Evolutionary conservation across 2,329 filamentous ascomycete species (phyloP).

Genomic region (Hymenoscyphus salicellus): DNA sequence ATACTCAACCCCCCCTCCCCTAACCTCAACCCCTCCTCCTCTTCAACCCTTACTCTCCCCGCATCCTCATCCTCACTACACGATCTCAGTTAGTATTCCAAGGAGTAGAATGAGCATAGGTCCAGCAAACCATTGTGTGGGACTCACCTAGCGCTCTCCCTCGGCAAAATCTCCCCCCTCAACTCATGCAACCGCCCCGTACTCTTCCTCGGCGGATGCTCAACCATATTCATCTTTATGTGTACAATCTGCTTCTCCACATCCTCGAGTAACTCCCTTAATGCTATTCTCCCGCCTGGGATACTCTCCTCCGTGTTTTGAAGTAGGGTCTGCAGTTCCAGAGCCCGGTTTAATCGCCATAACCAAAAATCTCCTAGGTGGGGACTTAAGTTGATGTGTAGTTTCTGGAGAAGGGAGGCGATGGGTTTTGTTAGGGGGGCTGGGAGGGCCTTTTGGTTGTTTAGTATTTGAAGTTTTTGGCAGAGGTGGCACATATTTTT

Average conservation of each 20-base stretch:
- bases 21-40: background rate
- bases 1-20: background rate
- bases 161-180: background rate
- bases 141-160: background rate
- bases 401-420: background rate
- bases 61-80: background rate
- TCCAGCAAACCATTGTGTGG: no score
- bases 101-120: no score
- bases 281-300: background rate
- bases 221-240: slow-evolving; percentile 3
- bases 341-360: background rate
- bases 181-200: background rate
- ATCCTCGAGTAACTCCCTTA: slow-evolving; percentile 2
- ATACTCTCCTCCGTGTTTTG: background rate
- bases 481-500: slow-evolving; percentile 9
- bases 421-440: background rate
- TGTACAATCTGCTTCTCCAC: background rate
- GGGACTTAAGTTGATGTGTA: background rate
- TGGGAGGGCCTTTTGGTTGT: background rate
- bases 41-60: background rate
- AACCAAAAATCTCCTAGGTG: slow-evolving; percentile 6
- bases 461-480: background rate
- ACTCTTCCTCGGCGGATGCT: background rate
- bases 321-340: background rate
- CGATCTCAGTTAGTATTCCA: no score